Conservation (phyloP, 2,329 filamentous ascomycete genomes). For the Cytospora chrysosperma region DNA sequence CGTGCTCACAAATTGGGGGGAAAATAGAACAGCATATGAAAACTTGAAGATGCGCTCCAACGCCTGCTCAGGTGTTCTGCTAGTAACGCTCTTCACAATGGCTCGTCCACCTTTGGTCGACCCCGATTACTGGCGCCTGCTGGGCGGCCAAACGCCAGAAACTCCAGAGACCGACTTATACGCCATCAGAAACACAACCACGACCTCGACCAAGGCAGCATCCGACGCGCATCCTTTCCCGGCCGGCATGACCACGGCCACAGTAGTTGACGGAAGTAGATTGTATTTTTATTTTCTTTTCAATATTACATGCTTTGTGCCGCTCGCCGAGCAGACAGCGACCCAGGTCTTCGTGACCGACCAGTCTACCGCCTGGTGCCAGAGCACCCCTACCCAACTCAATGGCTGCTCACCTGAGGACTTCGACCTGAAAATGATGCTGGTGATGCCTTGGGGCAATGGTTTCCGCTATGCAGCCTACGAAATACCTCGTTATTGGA, state of each 20-base stretch:
- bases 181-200: not conserved
- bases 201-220: not conserved
- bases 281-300: too few relatives aligned
- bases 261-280: constrained; percentile 8
- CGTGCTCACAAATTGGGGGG: too few relatives aligned
- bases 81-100: not conserved
- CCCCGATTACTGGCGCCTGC: constrained; percentile 3
- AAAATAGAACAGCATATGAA: too few relatives aligned
- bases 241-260: not conserved
- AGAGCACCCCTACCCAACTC: constrained; percentile 48
- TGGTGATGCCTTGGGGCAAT: too few relatives aligned
- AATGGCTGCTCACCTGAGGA: too few relatives aligned
- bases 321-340: constrained; percentile 17
- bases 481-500: too few relatives aligned
- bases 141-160: not conserved
- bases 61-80: not conserved
- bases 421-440: too few relatives aligned
- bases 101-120: constrained; percentile 3
- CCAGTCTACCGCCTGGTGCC: constrained; percentile 52
- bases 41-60: not conserved
- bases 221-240: not conserved
- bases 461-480: too few relatives aligned
- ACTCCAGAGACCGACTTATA: not conserved
- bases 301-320: constrained; percentile 23
- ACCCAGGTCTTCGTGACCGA: constrained; percentile 38